Evolutionary conservation across 2,329 filamentous ascomycete species (phyloP).

Genomic region (Calonectria henricotiae): DNA sequence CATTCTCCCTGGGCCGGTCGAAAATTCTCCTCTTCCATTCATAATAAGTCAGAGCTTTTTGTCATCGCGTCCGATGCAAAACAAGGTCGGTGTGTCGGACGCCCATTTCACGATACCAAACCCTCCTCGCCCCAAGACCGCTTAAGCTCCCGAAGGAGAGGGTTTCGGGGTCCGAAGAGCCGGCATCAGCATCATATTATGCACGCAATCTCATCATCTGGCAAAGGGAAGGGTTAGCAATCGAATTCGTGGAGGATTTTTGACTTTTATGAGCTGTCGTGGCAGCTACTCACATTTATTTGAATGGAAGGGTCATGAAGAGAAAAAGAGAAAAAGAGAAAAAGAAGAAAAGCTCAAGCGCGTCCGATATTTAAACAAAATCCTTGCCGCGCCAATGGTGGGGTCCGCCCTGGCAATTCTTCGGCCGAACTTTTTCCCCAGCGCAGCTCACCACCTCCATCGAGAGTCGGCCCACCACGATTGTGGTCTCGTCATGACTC

Average conservation of each 20-base stretch:
- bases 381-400: constrained; percentile 46
- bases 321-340: constrained; percentile 71
- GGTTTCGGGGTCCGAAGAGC: constrained; percentile 80
- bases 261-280: constrained; percentile 6
- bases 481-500: constrained; percentile 43
- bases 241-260: neutral
- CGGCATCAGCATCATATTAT: constrained; percentile 85
- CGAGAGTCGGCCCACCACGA: constrained; percentile 44
- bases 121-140: constrained; percentile 79
- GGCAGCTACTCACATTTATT: constrained; percentile 84
- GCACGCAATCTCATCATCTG: constrained; percentile 99
- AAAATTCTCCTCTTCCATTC: constrained; percentile 57
- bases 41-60: constrained; percentile 91
- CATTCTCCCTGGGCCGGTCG: neutral
- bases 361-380: constrained; percentile 60
- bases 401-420: constrained; percentile 50
- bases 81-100: constrained; percentile 99
- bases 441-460: constrained; percentile 22
- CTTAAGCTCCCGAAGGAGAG: constrained; percentile 91
- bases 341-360: constrained; percentile 57
- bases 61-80: constrained; percentile 94
- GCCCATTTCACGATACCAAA: constrained; percentile 92
- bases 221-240: constrained; percentile 54
- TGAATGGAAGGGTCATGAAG: constrained; percentile 98
- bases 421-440: constrained; percentile 48